Evolutionary conservation across 1,284 basidiomycete species (phyloP), one percentile per base, ranked within the genome.

Genomic region (Rhizopogon parksii): DNA sequence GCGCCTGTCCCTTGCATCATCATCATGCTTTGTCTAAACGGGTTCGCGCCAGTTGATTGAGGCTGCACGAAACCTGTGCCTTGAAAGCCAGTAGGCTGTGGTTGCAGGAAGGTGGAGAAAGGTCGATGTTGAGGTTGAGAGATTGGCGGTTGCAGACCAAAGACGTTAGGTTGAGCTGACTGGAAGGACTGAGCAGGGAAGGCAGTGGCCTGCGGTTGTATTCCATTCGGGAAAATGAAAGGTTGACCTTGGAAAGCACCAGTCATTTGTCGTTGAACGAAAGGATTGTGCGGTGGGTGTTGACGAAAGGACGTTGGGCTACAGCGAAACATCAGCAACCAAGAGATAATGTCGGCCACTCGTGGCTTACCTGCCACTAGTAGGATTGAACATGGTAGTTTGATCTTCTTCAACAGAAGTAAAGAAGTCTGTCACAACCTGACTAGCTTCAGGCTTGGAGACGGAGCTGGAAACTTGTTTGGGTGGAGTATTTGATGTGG

Each of bases 381-480:
- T 74, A 2, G 82, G 77, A 57, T 83, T 82, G 65, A 87, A 88
- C 74, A 85, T 83, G n/a, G 78, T 77, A 5, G 82, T 73, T 62
- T 90, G 85, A 52, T 90, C 84, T 49, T 83, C 79, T 66, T 97
- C 94, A 59, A 99, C 96, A 14, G 90, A 83, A 46, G 80, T 75
- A 71, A 99, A 97, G 74, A 99, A 96, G 70, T 99, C 96, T 35
- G 85, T 71, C 50, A 90, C 75, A 17, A 76, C 74, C 52, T 77
- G 63, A 56, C 62, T 60, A n/a, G 56, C 53, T 21, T 57, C 56
- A 25, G 62, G 59, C 24, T 64, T 60, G 35, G 58, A 53, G 32
- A 47, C 36, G 46, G 53, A 43, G 24, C 61, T 52, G 25, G 67
- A 35, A n/a, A 61, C 51, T 34, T 62, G 46, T 6, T 62, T 53